Evolutionary conservation across 345 rosid species (phyloP).

Genomic region (Salix suchowensis): DNA sequence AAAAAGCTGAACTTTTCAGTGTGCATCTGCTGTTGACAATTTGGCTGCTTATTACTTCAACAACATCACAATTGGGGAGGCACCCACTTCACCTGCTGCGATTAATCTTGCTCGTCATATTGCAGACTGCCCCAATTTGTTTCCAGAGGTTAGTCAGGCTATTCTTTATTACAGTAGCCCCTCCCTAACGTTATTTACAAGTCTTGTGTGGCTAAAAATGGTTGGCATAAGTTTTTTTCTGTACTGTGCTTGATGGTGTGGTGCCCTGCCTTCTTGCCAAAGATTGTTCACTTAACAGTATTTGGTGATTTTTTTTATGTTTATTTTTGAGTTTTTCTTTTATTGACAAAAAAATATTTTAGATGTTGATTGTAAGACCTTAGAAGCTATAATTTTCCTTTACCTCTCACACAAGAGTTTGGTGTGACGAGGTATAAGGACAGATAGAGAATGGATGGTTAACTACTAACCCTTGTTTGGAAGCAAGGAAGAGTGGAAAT

Average conservation of each 20-base stretch:
- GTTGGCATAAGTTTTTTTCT: not conserved
- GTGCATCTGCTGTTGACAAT: constrained; percentile 94
- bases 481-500: not conserved
- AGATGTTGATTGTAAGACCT: not conserved
- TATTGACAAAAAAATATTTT: not conserved
- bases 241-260: not conserved
- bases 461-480: not conserved
- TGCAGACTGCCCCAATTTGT: constrained; percentile 88
- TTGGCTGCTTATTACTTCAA: constrained; percentile 94
- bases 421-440: not conserved
- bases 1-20: constrained; percentile 42
- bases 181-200: not conserved
- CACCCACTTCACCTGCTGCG: constrained; percentile 69
- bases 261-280: not conserved
- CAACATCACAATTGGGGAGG: constrained; percentile 93
- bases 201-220: not conserved
- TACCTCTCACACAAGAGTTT: not conserved
- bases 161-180: not conserved
- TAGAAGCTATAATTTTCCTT: not conserved
- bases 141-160: constrained; percentile 68
- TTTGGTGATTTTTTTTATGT: not conserved
- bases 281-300: not conserved
- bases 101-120: constrained; percentile 75
- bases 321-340: not conserved
- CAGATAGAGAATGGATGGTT: not conserved